Base-by-base conservation (phyloP, 1,284 basidiomycete species). In the Ceratobasidium sp. region DNA sequence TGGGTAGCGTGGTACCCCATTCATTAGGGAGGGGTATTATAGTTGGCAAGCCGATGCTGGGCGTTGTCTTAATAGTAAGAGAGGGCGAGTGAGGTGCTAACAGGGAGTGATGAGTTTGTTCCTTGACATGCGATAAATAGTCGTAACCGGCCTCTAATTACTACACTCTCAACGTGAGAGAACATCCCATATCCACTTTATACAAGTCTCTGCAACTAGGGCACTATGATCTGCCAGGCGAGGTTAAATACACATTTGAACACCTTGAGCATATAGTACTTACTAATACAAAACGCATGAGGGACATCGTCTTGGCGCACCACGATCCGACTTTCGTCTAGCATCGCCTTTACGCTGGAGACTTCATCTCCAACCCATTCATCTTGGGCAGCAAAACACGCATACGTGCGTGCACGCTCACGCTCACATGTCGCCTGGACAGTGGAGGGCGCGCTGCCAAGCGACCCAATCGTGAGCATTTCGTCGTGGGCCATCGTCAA, bases 211-310 rank as follows among this genome's bases (percentile, higher is more conserved):
- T 19, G 67, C 67, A 31, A 71, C 56, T 15, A 27, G 41, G 22
- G 44, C 47, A 31, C 56, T 71, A 54, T 71, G 56, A 33, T 51
- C 67, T 71, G 29, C 15, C 56, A 62, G 66, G 24, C 22, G 29
- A 57, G n/a, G 5, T 31, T 73, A 9, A 47, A 27, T 8, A 8
- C 45, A 17, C 22, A 41, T 41, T 5, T 41, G 11, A 5, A 27
- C 27, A n/a, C 29, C 59, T 7, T 36, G 44, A 60, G 17, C 22
- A 44, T 17, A 65, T 48, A 29, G 41, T 31, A 22, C 87, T 77
- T 78, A 90, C 89, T 87, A 62, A 91, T 88, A 77, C 89, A 91
- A 79, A 91, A 91, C 5, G 88, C 86, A 78, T 91, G 90, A 4
- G 87, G 89, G 63, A 91, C 84, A 47, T 83, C 85, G 8, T 79